Percentiles rank a stretch among this genome's conserved stretches.
phyloP scores from a whole-genome alignment of 495 filamentous ascomycete species.

The Filosporella fistucella region DNA sequence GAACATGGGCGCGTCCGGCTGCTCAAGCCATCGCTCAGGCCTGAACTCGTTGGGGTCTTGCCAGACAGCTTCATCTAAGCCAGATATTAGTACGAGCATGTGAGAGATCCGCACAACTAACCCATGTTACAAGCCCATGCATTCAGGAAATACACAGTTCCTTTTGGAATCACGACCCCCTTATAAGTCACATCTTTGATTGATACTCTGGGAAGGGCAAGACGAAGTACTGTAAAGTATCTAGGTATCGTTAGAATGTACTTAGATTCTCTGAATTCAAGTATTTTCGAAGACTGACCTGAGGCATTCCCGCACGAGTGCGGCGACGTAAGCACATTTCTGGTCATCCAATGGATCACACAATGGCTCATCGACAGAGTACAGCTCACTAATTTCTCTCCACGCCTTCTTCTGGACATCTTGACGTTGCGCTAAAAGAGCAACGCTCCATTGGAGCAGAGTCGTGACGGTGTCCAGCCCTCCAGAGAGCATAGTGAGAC shows the following conservation, averaged over 20 bases:
- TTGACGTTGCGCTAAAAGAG: conserved; percentile 48
- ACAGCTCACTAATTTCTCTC: conserved; percentile 48
- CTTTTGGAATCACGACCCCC: conserved; percentile 49
- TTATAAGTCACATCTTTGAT: conserved; percentile 57
- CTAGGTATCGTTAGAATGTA: conserved; percentile 18
- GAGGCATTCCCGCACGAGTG: conserved; percentile 54
- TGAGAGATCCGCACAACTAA: conserved; percentile 15
- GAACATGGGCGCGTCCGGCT: conserved; percentile 49
- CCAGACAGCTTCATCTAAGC: conserved; percentile 46
- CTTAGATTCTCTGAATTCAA: too few species aligned
- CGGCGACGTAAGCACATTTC: conserved; percentile 55
- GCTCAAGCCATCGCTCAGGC: conserved; percentile 59
- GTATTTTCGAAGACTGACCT: conserved; percentile 32
- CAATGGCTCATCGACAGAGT: conserved; percentile 45
- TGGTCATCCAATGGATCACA: conserved; percentile 57
- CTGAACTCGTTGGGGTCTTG: conserved; percentile 52
- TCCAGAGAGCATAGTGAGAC: conserved; percentile 57
- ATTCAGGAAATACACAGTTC: conserved; percentile 60
- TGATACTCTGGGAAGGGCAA: conserved; percentile 56
- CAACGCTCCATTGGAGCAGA: conserved; percentile 58
- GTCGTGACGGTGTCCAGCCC: conserved; percentile 62
- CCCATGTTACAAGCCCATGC: conserved; percentile 62
- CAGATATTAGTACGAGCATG: conserved; percentile 20
- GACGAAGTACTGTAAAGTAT: conserved; percentile 55
- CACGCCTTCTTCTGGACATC: conserved; percentile 58